A percentile compares a stretch with the other conserved stretches of the same genome.
Evolutionary conservation across 345 rosid species (phyloP).

Genomic region (Chamaenerion angustifolium): DNA sequence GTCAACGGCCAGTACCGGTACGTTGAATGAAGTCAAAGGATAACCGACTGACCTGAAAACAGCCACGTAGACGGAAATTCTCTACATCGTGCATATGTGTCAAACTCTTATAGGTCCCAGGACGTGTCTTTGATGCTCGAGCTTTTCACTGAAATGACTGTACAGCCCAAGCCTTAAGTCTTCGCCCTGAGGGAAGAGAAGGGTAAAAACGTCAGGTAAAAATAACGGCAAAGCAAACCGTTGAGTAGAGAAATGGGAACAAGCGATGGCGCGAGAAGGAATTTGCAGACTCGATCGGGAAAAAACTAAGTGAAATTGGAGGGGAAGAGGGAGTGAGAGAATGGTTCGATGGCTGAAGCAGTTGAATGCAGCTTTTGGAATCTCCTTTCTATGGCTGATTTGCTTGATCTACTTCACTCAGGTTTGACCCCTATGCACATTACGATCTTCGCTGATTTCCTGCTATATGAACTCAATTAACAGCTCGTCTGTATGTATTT

Average conservation of each 20-base stretch:
- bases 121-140: constrained; percentile 4
- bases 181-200: neutral
- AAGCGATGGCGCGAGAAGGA: neutral
- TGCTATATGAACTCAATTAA: neutral
- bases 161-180: too few relatives aligned
- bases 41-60: too few relatives aligned
- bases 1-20: too few relatives aligned
- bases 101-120: neutral
- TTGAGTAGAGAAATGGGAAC: constrained; percentile 1
- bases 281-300: neutral
- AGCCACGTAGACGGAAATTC: too few relatives aligned
- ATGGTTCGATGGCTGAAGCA: constrained; percentile 55
- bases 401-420: constrained; percentile 91
- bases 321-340: constrained; percentile 4
- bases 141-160: constrained; percentile 2
- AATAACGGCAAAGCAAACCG: constrained; percentile 6
- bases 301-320: neutral
- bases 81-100: too few relatives aligned
- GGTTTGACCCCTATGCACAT: constrained; percentile 18
- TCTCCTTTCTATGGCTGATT: constrained; percentile 80
- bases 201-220: constrained; percentile 13
- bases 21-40: too few relatives aligned
- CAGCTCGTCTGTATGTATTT: neutral
- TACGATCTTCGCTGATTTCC: neutral
- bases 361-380: constrained; percentile 53